Base-by-base conservation (phyloP, 208 protist genomes). In the Acanthamoeba rhysodes region DNA sequence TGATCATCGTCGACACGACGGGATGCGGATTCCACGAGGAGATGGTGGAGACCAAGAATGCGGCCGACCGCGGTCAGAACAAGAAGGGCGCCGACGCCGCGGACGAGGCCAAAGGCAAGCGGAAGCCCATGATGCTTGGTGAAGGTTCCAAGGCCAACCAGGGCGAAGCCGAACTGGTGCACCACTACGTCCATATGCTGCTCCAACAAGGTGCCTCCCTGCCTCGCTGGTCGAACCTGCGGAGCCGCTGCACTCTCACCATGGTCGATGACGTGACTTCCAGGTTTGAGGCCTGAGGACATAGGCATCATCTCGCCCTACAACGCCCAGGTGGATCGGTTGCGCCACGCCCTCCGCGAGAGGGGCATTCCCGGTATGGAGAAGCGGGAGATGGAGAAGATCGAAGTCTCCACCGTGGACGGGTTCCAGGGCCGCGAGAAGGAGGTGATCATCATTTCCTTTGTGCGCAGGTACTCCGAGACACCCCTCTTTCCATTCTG, bases 351-450 rank as follows among this genome's bases (percentile, higher is more conserved):
- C 24, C 70, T 88, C 16, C 70, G 70, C 16, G 76, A 95, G 32
- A 32, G 14, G 50, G 72, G 55, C 53, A 55, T 95, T 20, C 64
- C 29, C 27, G 53, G 57, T 16, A 27, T 74, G 34, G 76, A 82
- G 20, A 88, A 80, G 76, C 50, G 80, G 8, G 80, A 88, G 53
- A 29, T 88, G 50, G 64, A 80, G 34, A 80, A 68, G n/a, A 87
- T 97, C 20, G 95, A 97, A 32, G 94, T 97, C 57, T 92, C 90
- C 20, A 96, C 96, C 8, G 96, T 97, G 14, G 97, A 97, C 95
- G 97, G 96, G 7, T 97, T 97, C 22, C 97, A 97, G 95, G 97
- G 97, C 64, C 93, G 96, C 45, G 97, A 97, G 74, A 97, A 97
- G 48, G 97, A 97, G 45, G 96, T 94, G 14, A 96, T 97, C 12